Percentiles rank a stretch among this genome's conserved stretches.
phyloP scores from a whole-genome alignment of 129 eudicot genomes.

The Flaveria robusta region DNA sequence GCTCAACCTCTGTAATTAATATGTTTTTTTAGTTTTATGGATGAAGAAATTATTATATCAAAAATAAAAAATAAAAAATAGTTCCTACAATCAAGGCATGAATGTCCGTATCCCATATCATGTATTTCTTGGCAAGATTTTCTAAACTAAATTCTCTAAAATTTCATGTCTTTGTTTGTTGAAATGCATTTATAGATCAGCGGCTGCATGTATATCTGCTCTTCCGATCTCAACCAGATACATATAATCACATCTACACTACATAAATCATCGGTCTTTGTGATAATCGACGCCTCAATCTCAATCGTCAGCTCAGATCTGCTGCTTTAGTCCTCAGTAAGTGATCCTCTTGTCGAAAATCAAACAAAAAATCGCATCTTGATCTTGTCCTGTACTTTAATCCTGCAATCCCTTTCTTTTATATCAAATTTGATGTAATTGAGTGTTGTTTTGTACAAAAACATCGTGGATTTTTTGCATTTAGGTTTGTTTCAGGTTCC shows the following conservation, averaged over 20 bases:
- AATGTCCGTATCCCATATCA: too few relatives aligned
- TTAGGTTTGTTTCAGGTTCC: constrained; percentile 1
- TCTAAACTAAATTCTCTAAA: constrained; percentile 1
- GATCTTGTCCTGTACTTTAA: constrained; percentile 14
- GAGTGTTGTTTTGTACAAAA: neutral
- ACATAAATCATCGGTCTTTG: constrained; percentile 26
- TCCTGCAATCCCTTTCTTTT: neutral
- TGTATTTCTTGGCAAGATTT: neutral
- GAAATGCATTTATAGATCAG: constrained; percentile 20
- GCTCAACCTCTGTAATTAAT: too few relatives aligned
- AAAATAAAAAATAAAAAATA: too few relatives aligned
- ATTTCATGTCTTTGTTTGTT: constrained; percentile 12
- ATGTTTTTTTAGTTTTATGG: too few relatives aligned
- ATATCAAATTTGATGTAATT: neutral
- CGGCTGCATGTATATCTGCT: neutral
- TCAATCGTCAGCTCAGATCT: constrained; percentile 38
- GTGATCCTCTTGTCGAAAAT: neutral
- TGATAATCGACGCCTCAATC: constrained; percentile 33
- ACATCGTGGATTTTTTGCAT: neutral
- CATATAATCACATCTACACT: constrained; percentile 20
- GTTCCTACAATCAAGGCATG: too few relatives aligned
- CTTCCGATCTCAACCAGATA: neutral
- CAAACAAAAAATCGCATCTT: neutral
- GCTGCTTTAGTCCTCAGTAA: constrained; percentile 30
- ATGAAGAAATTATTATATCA: too few relatives aligned